These are phyloP conservation scores for Pascua sp. DNA, from an alignment of 1,284 basidiomycete genomes.

Conservation along the genomic window DNA sequence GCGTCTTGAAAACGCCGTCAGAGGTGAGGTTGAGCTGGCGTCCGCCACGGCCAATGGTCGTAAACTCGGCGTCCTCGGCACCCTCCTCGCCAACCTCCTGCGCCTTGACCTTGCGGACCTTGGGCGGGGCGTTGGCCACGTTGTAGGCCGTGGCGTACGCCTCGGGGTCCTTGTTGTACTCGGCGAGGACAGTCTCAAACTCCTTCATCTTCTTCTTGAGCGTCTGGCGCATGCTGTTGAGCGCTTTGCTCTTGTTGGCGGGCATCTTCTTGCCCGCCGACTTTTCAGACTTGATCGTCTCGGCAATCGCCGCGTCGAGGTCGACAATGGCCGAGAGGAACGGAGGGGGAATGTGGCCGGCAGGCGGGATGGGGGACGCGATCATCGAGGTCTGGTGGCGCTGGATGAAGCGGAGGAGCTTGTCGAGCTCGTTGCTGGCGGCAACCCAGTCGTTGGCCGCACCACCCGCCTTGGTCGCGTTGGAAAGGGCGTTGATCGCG, in stretches of 20 bases:
- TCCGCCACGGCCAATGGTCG: constrained; percentile 87
- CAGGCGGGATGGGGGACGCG: constrained; percentile 56
- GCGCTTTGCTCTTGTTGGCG: constrained; percentile 85
- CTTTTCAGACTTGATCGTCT: constrained; percentile 79
- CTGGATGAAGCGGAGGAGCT: constrained; percentile 83
- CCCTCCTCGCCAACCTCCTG: constrained; percentile 50
- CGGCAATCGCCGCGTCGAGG: constrained; percentile 73
- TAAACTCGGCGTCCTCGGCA: constrained; percentile 64
- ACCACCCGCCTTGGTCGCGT: constrained; percentile 67
- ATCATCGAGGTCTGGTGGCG: constrained; percentile 65
- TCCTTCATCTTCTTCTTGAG: constrained; percentile 89
- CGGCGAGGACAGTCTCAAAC: constrained; percentile 74
- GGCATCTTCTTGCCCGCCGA: constrained; percentile 92
- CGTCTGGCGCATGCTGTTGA: constrained; percentile 97
- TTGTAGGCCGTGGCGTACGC: constrained; percentile 76
- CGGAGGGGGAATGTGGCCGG: constrained; percentile 82
- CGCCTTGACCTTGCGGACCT: constrained; percentile 51
- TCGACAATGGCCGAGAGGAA: constrained; percentile 74
- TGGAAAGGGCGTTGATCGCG: constrained; percentile 85
- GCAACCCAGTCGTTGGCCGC: constrained; percentile 82
- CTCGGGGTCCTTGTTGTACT: constrained; percentile 84
- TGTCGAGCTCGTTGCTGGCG: constrained; percentile 93
- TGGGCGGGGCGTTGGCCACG: constrained; percentile 55
- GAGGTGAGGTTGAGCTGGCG: constrained; percentile 77
- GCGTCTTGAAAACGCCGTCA: constrained; percentile 88